Conservation (phyloP, 495 filamentous ascomycete species). For the Hypoxylon lienhwacheense region DNA sequence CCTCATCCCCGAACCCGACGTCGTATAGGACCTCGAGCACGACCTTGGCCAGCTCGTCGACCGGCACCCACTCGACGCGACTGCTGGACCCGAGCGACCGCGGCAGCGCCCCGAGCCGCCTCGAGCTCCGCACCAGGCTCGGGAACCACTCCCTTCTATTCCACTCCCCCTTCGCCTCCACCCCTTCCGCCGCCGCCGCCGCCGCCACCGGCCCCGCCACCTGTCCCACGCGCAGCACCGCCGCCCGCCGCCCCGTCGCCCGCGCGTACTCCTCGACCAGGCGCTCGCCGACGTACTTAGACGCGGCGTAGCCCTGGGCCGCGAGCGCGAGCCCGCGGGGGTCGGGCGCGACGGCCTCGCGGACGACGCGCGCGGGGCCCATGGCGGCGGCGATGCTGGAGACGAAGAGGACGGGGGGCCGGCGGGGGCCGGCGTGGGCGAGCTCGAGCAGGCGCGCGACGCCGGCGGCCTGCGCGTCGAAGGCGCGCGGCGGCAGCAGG, state of each 20-base stretch:
- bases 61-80: conserved; percentile 36
- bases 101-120: conserved; percentile 24
- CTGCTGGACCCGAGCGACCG: conserved; percentile 20
- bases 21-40: conserved; percentile 33
- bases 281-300: conserved; percentile 34
- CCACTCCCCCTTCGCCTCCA: conserved; percentile 27
- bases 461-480: conserved; percentile 35
- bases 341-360: conserved; percentile 24
- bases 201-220: conserved; percentile 29
- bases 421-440: conserved; percentile 9
- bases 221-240: conserved; percentile 36
- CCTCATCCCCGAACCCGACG: neutral
- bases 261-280: conserved; percentile 26
- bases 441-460: conserved; percentile 36
- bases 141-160: conserved; percentile 37
- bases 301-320: conserved; percentile 31
- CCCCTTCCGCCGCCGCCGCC: conserved; percentile 27
- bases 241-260: conserved; percentile 11
- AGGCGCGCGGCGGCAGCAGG: conserved; percentile 37
- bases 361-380: conserved; percentile 14
- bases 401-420: conserved; percentile 30
- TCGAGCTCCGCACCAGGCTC: conserved; percentile 27
- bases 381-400: conserved; percentile 34
- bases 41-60: conserved; percentile 29
- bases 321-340: conserved; percentile 7